These are phyloP conservation scores for Phytophthora idaei DNA, from an alignment of 352 stramenopile genomes.

Conservation along the genomic window DNA sequence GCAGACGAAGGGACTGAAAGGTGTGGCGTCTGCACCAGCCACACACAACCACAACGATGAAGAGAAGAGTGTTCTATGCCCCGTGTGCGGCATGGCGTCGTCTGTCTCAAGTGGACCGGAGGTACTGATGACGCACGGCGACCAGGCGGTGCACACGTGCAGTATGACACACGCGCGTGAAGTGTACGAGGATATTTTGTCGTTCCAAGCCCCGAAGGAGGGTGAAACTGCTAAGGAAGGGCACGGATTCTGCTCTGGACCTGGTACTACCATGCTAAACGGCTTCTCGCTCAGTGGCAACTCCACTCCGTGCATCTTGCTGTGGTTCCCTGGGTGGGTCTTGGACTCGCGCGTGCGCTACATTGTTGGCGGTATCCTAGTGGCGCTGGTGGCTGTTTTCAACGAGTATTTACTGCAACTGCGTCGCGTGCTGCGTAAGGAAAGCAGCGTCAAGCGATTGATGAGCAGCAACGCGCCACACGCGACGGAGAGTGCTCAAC, in stretches of 20 bases:
- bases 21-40: slow-evolving; percentile 37
- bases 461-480: slow-evolving; percentile 17
- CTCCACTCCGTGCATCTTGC: slow-evolving; percentile 60
- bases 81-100: slow-evolving; percentile 77
- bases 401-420: slow-evolving; percentile 79
- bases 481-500: slow-evolving; percentile 41
- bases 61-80: slow-evolving; percentile 47
- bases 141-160: slow-evolving; percentile 71
- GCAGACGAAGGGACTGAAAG: slow-evolving; percentile 49
- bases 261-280: slow-evolving; percentile 80
- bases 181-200: slow-evolving; percentile 56
- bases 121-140: slow-evolving; percentile 61
- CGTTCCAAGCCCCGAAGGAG: slow-evolving; percentile 38
- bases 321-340: slow-evolving; percentile 81
- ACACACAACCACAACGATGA: slow-evolving; percentile 3
- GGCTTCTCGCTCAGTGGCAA: slow-evolving; percentile 56
- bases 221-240: slow-evolving; percentile 4
- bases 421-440: slow-evolving; percentile 66
- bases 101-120: slow-evolving; percentile 46
- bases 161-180: slow-evolving; percentile 74
- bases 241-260: slow-evolving; percentile 56
- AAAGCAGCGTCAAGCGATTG: slow-evolving; percentile 59
- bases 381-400: slow-evolving; percentile 64
- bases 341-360: slow-evolving; percentile 62
- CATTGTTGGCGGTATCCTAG: slow-evolving; percentile 52